Evolutionary conservation across 2,329 filamentous ascomycete species (phyloP).

Genomic region (Diaporthe citri): DNA sequence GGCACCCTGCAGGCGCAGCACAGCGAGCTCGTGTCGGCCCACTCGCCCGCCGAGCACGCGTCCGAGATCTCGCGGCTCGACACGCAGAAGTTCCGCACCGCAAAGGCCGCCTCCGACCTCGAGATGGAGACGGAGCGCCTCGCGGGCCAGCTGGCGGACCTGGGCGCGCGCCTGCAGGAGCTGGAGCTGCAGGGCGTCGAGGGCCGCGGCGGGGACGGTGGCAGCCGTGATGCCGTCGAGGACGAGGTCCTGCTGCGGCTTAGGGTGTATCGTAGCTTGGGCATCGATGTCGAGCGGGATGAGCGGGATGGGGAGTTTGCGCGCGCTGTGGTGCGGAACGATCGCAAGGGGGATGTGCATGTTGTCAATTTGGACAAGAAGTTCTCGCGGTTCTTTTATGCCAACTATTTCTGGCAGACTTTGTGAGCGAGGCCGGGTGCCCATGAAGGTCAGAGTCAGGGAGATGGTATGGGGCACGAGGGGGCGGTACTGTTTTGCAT

Average conservation of each 20-base stretch:
- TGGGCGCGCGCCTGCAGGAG: conserved; percentile 82
- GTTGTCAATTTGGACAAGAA: conserved; percentile 95
- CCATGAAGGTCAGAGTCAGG: not conserved
- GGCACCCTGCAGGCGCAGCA: conserved; percentile 82
- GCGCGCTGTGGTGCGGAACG: conserved; percentile 87
- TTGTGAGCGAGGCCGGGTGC: conserved; percentile 65
- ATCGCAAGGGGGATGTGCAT: conserved; percentile 89
- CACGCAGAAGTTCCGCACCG: conserved; percentile 92
- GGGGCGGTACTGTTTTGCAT: not conserved
- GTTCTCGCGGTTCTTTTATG: conserved; percentile 91
- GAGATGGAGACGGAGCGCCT: conserved; percentile 97
- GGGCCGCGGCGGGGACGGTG: conserved; percentile 60
- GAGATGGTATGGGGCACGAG: not conserved
- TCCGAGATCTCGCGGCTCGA: conserved; percentile 88
- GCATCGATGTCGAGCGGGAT: conserved; percentile 87
- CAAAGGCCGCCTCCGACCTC: conserved; percentile 89
- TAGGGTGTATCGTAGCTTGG: conserved; percentile 90
- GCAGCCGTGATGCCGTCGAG: conserved; percentile 62
- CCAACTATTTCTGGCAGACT: conserved; percentile 95
- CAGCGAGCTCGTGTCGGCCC: conserved; percentile 78
- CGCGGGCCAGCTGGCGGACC: conserved; percentile 79
- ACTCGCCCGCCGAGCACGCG: conserved; percentile 85
- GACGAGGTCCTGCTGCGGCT: conserved; percentile 80
- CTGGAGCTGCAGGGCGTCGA: conserved; percentile 90
- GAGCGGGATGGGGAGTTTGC: conserved; percentile 82